Conservation (phyloP, 2,329 filamentous ascomycete species). For the Fusarium globosum region DNA sequence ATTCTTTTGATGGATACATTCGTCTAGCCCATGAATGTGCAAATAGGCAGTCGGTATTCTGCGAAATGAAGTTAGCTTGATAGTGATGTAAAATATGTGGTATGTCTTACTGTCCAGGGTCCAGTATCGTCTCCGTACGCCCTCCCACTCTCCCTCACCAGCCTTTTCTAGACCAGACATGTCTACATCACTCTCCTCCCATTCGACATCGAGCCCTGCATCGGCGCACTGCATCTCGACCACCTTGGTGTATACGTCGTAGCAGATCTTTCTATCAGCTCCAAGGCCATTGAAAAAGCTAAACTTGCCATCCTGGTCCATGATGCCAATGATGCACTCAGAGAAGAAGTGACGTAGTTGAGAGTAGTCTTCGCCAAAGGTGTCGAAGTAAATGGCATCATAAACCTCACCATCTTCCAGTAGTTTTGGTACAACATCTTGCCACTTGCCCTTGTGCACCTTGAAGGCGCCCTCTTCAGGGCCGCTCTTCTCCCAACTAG, state of each 20-base stretch:
- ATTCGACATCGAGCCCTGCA: slow-evolving; percentile 89
- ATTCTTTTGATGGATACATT: slow-evolving; percentile 16
- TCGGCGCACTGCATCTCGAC: slow-evolving; percentile 91
- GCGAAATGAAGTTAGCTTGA: slow-evolving; percentile 42
- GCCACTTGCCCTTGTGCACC: slow-evolving; percentile 78
- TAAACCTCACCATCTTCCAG: slow-evolving; percentile 76
- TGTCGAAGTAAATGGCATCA: slow-evolving; percentile 96
- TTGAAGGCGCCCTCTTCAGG: slow-evolving; percentile 75
- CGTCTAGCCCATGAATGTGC: slow-evolving; percentile 74
- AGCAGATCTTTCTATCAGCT: slow-evolving; percentile 90
- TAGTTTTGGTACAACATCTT: slow-evolving; percentile 78
- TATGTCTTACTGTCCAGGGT: slow-evolving; percentile 73
- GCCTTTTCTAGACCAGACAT: slow-evolving; percentile 71
- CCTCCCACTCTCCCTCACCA: slow-evolving; percentile 84
- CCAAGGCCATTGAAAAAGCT: slow-evolving; percentile 93
- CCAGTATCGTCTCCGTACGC: slow-evolving; percentile 91
- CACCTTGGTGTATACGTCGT: slow-evolving; percentile 94
- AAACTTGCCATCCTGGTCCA: slow-evolving; percentile 79
- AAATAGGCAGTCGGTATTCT: slow-evolving; percentile 79
- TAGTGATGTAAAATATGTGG: neutral
- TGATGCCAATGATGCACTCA: slow-evolving; percentile 83
- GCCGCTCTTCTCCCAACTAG: slow-evolving; percentile 64
- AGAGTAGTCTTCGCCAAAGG: slow-evolving; percentile 92
- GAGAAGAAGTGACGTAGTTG: slow-evolving; percentile 89
- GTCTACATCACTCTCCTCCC: slow-evolving; percentile 81